Conservation (phyloP, 768 basidiomycete species). For the Asterophora lycoperdoides region DNA sequence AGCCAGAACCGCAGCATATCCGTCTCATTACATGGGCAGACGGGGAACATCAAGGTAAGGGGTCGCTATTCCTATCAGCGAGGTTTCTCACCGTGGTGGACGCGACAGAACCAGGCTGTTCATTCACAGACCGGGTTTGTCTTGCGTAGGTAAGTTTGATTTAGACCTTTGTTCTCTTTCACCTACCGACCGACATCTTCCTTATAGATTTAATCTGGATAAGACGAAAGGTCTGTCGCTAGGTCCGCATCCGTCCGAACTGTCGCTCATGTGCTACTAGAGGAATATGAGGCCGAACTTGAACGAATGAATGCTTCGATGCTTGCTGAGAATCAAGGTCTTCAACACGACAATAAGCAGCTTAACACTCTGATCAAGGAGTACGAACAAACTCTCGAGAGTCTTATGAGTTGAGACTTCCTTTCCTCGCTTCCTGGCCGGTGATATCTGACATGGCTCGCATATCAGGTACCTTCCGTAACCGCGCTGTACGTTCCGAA, state of each 20-base stretch:
- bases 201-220: constrained; percentile 78
- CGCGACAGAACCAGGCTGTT: constrained; percentile 69
- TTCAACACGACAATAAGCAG: constrained; percentile 96
- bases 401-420: constrained; percentile 68
- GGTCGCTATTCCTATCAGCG: background rate
- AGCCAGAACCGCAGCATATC: constrained; percentile 73
- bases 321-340: constrained; percentile 72
- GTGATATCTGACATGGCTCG: constrained; percentile 5
- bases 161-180: background rate
- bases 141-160: constrained; percentile 58
- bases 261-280: constrained; percentile 38
- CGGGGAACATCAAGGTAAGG: constrained; percentile 75
- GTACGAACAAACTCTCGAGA: constrained; percentile 95
- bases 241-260: background rate
- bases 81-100: background rate
- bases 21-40: constrained; percentile 65
- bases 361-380: constrained; percentile 88
- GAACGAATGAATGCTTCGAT: constrained; percentile 85
- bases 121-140: constrained; percentile 93
- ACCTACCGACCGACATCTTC: background rate
- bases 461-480: constrained; percentile 60
- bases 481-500: constrained; percentile 69
- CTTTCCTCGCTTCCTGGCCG: background rate
- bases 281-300: constrained; percentile 85
- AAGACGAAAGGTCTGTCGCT: constrained; percentile 64